Base-by-base conservation (phyloP, 352 stramenopile genomes). In the Pythium rishiriense region DNA sequence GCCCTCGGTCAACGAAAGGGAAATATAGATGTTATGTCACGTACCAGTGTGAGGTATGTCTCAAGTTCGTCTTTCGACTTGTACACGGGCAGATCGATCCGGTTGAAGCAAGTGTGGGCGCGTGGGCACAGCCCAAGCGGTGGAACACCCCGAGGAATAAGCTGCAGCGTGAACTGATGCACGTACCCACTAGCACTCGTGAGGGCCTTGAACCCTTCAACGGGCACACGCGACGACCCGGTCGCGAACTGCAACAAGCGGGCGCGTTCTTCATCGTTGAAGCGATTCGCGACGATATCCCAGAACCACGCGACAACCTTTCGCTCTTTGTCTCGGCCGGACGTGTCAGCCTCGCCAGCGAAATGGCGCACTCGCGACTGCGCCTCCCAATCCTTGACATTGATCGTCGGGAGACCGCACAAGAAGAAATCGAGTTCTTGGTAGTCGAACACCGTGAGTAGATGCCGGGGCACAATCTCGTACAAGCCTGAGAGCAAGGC, bases 101-200 rank as follows among this genome's bases (percentile, higher is more conserved):
- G 75, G 59, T 94, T 94, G 61, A 94, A 94, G 68, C 85, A 94
- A 43, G 86, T 94, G 66, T 94, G 86, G 10, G 82, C 82, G n/a
- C 87, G 85, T 19, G 86, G 82, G 43, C 84, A 92, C 15, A 88
- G 54, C 19, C 75, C 70, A 25, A 74, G 61, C 3, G 69, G 71
- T 7, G 79, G 72, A n/a, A 78, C 60, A 19, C 78, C 75, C 21
- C 73, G 73, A 4, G 69, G 62, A 3, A 93, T 67, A n/a, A 91
- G 63, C 69, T 93, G 82, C 33, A 94, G 78, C n/a, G 81, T 90
- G 68, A 94, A 94, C 52, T 74, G 72, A 57, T 91, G 81, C 49
- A 91, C 87, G 49, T 87, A 85, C n/a, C 86, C 86, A 41, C 83
- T 90, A 9, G 79, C 85, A 67, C 85, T 93, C 62, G 85, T 91